Conservation (phyloP, 192 early-diverging fungal species). For the Chytriomyces sp. region DNA sequence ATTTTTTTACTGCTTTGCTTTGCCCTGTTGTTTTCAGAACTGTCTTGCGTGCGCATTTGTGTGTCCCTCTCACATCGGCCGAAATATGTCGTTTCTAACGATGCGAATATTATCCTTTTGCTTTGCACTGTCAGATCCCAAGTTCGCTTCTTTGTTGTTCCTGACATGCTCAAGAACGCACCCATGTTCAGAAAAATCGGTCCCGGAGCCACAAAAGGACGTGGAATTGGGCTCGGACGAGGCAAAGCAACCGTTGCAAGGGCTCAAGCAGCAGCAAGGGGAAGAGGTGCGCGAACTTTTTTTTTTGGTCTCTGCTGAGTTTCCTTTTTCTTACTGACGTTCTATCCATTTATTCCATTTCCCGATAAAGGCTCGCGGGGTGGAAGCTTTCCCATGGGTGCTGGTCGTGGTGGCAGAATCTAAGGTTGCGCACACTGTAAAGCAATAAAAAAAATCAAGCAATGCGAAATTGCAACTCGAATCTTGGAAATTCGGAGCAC, state of each 20-base stretch:
- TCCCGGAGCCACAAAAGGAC: conserved; percentile 77
- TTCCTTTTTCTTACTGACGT: background rate
- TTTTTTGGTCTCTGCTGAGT: too few species aligned
- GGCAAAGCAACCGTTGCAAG: conserved; percentile 84
- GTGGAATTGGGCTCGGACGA: conserved; percentile 83
- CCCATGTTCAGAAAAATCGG: conserved; percentile 97
- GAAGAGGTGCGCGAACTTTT: conserved; percentile 16
- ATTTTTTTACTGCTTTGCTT: conserved; percentile 44
- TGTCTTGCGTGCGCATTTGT: too few species aligned
- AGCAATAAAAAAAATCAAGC: too few species aligned
- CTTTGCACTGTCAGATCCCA: conserved; percentile 27
- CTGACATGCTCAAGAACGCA: conserved; percentile 99
- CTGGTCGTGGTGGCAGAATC: conserved; percentile 35
- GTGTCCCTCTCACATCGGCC: too few species aligned
- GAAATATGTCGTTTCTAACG: too few species aligned
- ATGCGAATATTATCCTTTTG: too few species aligned
- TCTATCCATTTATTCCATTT: background rate
- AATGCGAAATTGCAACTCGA: too few species aligned
- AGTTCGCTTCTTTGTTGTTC: conserved; percentile 92
- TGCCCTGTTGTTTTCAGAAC: background rate
- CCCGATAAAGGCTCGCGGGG: background rate
- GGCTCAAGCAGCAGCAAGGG: conserved; percentile 63
- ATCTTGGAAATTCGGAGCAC: too few species aligned
- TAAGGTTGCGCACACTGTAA: background rate
- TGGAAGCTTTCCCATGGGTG: conserved; percentile 29